Evolutionary conservation across 2,329 filamentous ascomycete species (phyloP), one percentile per base, ranked within the genome.

Genomic region (Cladosporium sp.): DNA sequence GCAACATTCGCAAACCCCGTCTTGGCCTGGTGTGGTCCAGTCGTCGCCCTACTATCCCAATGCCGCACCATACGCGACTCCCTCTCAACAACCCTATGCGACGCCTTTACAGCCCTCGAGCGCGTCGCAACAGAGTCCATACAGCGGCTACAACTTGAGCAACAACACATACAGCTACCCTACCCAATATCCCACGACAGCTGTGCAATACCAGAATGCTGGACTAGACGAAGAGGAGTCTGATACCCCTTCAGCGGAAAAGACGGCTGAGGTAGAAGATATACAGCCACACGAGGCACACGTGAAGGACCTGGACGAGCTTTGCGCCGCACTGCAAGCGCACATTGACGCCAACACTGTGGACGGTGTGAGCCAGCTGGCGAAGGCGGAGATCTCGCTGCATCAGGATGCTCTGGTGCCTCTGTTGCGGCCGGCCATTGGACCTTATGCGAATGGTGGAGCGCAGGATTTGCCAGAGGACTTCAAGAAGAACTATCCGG

Each of bases 381-480:
- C 58, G 36, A 59, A 57, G 8, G 51, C 56, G 20, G 60, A 64
- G 38, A 52, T 64, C 6, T 52, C 52, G 17, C 48, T 65, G 11
- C 47, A 53, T 13, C 50, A 54, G 20, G 47, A 55, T 32, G 59
- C 60, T 4, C 41, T 52, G 12, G 41, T 64, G 2, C 56, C 60
- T 7, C 56, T 65, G 4, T 38, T 62, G 29, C 56, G 62, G 15
- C 63, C 63, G 2, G 50, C 38, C 30, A 62, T 64, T 15, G 63
- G 63, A n/a, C 61, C 62, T 7, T 65, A 65, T 41, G 50, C 60
- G 18, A 54, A 62, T 4, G 59, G 58, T 15, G 59, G 60, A 18
- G 51, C 52, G 29, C 57, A 64, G 32, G 63, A 64, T 49, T 47
- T 65, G n/a, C 61, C 63, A 11, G 34, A 42, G 3, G 57, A 64